Percentiles rank a stretch among this genome's conserved stretches.
Conservation (phyloP, 2,329 filamentous ascomycete species). For the Xylariaceae sp. region DNA sequence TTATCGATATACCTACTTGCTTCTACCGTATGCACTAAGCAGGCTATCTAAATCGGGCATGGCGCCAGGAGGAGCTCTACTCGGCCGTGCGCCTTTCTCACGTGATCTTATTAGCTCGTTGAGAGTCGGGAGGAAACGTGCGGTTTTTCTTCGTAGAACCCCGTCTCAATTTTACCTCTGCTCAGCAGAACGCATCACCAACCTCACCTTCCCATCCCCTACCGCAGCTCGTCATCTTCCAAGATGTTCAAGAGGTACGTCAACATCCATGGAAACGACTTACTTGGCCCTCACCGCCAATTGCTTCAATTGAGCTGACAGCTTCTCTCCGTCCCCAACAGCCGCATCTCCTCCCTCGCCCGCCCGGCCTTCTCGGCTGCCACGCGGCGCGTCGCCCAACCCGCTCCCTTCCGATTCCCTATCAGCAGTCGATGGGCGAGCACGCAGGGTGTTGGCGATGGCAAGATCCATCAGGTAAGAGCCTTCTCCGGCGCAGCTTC, state of each 20-base stretch:
- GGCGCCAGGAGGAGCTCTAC: slow-evolving; percentile 1
- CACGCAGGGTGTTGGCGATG: slow-evolving; percentile 50
- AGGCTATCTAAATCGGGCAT: not conserved
- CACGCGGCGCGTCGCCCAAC: slow-evolving; percentile 50
- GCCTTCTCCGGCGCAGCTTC: slow-evolving; percentile 1
- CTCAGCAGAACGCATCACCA: slow-evolving; percentile 32
- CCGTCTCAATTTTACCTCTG: slow-evolving; percentile 20
- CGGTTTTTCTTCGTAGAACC: slow-evolving; percentile 18
- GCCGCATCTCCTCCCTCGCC: slow-evolving; percentile 60
- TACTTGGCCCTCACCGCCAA: slow-evolving; percentile 28
- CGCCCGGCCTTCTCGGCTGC: slow-evolving; percentile 50
- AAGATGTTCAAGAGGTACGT: slow-evolving; percentile 81
- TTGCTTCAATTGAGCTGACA: slow-evolving; percentile 47
- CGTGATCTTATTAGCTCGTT: slow-evolving; percentile 14
- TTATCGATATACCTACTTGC: no score
- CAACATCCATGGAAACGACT: slow-evolving; percentile 21
- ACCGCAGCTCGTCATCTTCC: slow-evolving; percentile 61
- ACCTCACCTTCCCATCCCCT: slow-evolving; percentile 52
- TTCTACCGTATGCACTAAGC: slow-evolving; percentile 2
- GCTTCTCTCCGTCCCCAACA: slow-evolving; percentile 29
- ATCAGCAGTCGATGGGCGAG: slow-evolving; percentile 52
- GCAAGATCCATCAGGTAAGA: slow-evolving; percentile 63
- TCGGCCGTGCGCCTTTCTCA: slow-evolving; percentile 7
- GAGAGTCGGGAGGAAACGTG: slow-evolving; percentile 9
- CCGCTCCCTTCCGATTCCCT: slow-evolving; percentile 47